Evolutionary conservation across 257 asterid genomes (phyloP).

Genomic region (Rauvolfia tetraphylla): DNA sequence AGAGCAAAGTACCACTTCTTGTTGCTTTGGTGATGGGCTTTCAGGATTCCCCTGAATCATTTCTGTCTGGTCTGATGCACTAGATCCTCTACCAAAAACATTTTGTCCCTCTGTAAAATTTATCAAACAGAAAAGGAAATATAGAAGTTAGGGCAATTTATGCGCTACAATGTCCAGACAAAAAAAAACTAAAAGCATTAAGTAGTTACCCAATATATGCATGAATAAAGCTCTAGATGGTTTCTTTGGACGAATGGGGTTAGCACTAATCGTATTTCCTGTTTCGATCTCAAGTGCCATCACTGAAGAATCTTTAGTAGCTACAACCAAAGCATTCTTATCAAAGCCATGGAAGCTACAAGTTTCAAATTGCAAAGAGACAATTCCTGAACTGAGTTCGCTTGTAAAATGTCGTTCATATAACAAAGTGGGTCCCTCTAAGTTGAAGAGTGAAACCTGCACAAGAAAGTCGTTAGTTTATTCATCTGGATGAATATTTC

Average conservation of each 20-base stretch:
- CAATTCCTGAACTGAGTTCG: slow-evolving; percentile 66
- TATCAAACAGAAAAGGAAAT: slow-evolving; percentile 11
- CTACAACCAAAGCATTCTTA: slow-evolving; percentile 62
- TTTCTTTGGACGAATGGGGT: slow-evolving; percentile 63
- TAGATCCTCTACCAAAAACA: slow-evolving; percentile 30
- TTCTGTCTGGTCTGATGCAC: slow-evolving; percentile 32
- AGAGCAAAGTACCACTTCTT: slow-evolving; percentile 61
- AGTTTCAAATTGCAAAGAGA: slow-evolving; percentile 65
- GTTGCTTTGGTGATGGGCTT: slow-evolving; percentile 42
- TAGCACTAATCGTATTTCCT: slow-evolving; percentile 62
- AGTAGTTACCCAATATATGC: slow-evolving; percentile 56
- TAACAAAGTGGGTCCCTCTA: slow-evolving; percentile 55
- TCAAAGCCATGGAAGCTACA: slow-evolving; percentile 88
- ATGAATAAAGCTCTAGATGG: slow-evolving; percentile 75
- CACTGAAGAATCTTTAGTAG: slow-evolving; percentile 85
- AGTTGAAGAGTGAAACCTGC: slow-evolving; percentile 66
- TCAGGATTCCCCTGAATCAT: slow-evolving; percentile 36
- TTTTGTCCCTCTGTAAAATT: slow-evolving; percentile 37
- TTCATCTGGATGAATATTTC: neutral
- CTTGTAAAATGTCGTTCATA: slow-evolving; percentile 67
- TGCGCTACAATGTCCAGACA: slow-evolving; percentile 3
- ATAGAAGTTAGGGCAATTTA: slow-evolving; percentile 1
- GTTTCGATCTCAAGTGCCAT: slow-evolving; percentile 69
- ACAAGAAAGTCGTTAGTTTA: neutral
- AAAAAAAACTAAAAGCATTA: neutral